phyloP scores from a whole-genome alignment of 441 rosid genomes.

The Theobroma grandiflorum region DNA sequence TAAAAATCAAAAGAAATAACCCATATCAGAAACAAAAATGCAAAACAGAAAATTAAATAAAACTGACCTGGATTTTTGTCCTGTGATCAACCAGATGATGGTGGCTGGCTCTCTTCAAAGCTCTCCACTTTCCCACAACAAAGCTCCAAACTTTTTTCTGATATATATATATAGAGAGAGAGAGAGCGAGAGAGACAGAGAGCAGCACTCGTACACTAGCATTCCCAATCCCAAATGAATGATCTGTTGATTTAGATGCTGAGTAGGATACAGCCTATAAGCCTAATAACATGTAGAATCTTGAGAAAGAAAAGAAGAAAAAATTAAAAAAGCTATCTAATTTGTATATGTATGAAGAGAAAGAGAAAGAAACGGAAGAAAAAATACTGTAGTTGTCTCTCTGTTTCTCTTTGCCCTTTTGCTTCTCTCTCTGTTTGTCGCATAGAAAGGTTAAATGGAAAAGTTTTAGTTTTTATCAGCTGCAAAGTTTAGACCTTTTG shows the following conservation, averaged over 20 bases:
- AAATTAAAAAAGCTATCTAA: neutral
- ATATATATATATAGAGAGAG: neutral
- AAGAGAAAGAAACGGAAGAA: neutral
- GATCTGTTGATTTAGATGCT: constrained; percentile 4
- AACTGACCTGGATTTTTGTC: constrained; percentile 41
- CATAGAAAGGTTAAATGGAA: neutral
- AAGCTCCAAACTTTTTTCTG: neutral
- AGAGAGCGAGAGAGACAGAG: no score
- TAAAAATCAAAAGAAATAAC: constrained; percentile 32
- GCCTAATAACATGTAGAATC: neutral
- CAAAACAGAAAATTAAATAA: constrained; percentile 7
- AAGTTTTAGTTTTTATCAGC: neutral
- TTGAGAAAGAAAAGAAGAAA: neutral
- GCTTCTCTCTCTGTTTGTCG: neutral
- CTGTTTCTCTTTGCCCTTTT: neutral
- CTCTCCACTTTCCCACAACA: constrained; percentile 4
- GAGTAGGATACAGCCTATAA: constrained; percentile 11
- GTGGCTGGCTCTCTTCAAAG: constrained; percentile 15
- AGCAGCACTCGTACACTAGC: neutral
- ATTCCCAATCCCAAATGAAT: constrained; percentile 17
- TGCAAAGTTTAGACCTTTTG: neutral
- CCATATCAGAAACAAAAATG: constrained; percentile 35
- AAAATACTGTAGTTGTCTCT: neutral
- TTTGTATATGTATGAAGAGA: neutral
- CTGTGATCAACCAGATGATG: constrained; percentile 34